These are phyloP conservation scores for Sporothrix globosa DNA, from an alignment of 2,329 filamentous ascomycete species.

Conservation along the genomic window DNA sequence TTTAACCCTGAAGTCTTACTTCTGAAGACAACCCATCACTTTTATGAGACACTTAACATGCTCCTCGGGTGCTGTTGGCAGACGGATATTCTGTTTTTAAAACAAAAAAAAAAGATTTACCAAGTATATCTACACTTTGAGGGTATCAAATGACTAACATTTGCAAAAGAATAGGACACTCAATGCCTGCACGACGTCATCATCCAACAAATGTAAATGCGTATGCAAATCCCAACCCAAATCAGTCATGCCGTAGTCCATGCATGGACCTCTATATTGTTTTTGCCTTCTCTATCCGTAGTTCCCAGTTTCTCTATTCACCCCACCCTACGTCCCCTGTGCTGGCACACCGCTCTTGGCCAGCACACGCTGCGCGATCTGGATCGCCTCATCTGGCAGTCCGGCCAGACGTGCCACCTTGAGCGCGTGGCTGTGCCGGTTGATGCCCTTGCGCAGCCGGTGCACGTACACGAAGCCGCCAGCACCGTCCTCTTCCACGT, in stretches of 20 bases:
- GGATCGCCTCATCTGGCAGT: constrained; percentile 72
- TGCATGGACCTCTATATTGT: not conserved
- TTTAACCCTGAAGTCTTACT: constrained; percentile 67
- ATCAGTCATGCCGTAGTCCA: not conserved
- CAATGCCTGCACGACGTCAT: not conserved
- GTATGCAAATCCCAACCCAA: not conserved
- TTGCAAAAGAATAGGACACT: constrained; percentile 9
- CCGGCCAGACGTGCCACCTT: constrained; percentile 92
- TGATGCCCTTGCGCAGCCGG: constrained; percentile 77
- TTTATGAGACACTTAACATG: constrained; percentile 55
- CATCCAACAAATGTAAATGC: not conserved
- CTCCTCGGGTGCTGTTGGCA: constrained; percentile 19
- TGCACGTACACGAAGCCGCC: constrained; percentile 86
- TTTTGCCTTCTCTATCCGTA: constrained; percentile 24
- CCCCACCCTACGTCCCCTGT: not conserved
- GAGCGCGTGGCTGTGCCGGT: constrained; percentile 84
- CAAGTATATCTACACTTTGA: not conserved
- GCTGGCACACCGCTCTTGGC: constrained; percentile 30
- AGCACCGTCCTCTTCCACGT: constrained; percentile 73
- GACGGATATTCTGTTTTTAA: constrained; percentile 27
- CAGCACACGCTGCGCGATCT: constrained; percentile 65
- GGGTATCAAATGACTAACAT: constrained; percentile 25
- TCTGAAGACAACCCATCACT: constrained; percentile 64
- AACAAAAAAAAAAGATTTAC: not conserved
- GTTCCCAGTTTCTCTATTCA: not conserved